Percentiles rank a stretch among this genome's conserved stretches.
These are phyloP conservation scores for Dunaliella primolecta DNA, from an alignment of 139 green algal genomes.

Conservation along the genomic window DNA sequence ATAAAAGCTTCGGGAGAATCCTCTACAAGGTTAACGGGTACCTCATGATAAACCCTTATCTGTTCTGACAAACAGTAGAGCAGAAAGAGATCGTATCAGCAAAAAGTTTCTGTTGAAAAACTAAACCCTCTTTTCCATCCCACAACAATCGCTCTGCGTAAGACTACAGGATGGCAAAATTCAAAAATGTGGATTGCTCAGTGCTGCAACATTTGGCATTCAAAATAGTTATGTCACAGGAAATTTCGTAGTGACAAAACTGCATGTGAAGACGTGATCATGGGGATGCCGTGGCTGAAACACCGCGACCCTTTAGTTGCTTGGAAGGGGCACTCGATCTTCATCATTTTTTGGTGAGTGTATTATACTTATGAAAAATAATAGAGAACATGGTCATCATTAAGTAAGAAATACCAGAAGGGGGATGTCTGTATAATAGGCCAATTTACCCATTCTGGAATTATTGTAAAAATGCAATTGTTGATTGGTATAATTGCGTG, in stretches of 20 bases:
- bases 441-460: too few relatives aligned
- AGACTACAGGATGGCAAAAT: not conserved
- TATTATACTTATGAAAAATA: too few relatives aligned
- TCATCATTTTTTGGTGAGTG: too few relatives aligned
- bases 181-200: not conserved
- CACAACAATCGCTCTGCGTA: not conserved
- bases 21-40: not conserved
- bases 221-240: not conserved
- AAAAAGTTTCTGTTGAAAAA: not conserved
- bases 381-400: too few relatives aligned
- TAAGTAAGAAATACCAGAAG: too few relatives aligned
- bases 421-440: too few relatives aligned
- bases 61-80: not conserved
- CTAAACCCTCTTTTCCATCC: not conserved
- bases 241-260: not conserved
- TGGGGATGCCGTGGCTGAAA: not conserved
- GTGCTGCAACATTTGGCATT: not conserved
- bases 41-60: not conserved
- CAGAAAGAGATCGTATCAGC: not conserved
- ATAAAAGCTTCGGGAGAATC: not conserved
- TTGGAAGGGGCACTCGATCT: too few relatives aligned
- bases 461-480: too few relatives aligned
- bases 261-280: not conserved
- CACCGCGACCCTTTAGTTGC: not conserved
- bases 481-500: too few relatives aligned